phyloP scores from a whole-genome alignment of 176 grass and related monocot species.

The Triticum dicoccoides region DNA sequence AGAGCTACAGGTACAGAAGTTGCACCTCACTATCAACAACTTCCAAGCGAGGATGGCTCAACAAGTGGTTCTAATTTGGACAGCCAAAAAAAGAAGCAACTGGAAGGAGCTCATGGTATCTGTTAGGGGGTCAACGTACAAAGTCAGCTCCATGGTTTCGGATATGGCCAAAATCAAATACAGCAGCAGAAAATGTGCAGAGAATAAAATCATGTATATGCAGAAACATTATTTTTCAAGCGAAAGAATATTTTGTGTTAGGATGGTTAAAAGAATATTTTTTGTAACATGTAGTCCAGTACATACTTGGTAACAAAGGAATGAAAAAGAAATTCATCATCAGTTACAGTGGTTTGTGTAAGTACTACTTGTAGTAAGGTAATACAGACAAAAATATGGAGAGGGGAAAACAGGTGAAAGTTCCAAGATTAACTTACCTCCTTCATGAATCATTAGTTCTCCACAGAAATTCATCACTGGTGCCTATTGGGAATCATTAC shows the following conservation, averaged over 20 bases:
- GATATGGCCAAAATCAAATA: not conserved
- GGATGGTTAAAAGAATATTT: not conserved
- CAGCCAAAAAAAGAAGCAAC: slow-evolving; percentile 23
- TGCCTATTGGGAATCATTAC: not conserved
- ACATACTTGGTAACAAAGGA: not conserved
- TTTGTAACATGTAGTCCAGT: not conserved
- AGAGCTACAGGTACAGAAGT: slow-evolving; percentile 3
- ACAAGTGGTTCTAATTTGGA: not conserved
- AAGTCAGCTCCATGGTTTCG: not conserved
- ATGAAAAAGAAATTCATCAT: not conserved
- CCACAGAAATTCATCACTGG: not conserved
- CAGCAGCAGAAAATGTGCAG: not conserved
- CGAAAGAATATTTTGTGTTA: not conserved
- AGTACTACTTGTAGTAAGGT: not conserved
- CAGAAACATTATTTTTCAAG: not conserved
- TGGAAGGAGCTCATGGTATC: slow-evolving; percentile 24
- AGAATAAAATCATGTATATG: slow-evolving; percentile 19
- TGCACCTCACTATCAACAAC: slow-evolving; percentile 29
- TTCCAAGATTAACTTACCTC: not conserved
- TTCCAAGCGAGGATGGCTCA: slow-evolving; percentile 32
- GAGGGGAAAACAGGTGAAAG: not conserved
- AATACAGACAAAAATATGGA: not conserved
- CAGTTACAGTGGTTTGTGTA: not conserved
- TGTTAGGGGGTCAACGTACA: slow-evolving; percentile 30
- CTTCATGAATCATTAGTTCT: not conserved